Evolutionary conservation across 192 early-diverging fungal species (phyloP).

Genomic region (Umbelopsis isabellina): DNA sequence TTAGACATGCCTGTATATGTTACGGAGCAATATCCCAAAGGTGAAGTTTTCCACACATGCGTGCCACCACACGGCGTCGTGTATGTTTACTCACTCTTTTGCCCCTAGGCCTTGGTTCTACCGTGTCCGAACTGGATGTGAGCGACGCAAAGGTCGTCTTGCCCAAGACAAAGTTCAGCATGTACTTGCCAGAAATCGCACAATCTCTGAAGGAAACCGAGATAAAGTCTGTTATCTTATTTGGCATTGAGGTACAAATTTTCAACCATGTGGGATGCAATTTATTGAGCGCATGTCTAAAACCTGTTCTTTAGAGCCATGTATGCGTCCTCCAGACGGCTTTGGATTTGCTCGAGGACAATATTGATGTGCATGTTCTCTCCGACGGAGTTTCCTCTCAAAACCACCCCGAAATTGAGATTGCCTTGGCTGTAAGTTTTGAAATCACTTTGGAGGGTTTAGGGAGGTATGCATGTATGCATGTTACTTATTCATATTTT

Average conservation of each 20-base stretch:
- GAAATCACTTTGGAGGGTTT: constrained; percentile 8
- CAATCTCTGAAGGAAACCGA: constrained; percentile 50
- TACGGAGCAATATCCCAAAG: constrained; percentile 86
- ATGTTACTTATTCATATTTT: not conserved
- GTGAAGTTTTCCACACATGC: constrained; percentile 27
- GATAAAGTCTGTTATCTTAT: constrained; percentile 76
- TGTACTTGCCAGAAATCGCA: constrained; percentile 70
- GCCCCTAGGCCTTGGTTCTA: constrained; percentile 69
- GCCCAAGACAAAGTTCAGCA: constrained; percentile 89
- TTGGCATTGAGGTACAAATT: constrained; percentile 82
- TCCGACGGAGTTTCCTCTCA: constrained; percentile 92
- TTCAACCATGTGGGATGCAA: not conserved
- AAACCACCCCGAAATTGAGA: constrained; percentile 79
- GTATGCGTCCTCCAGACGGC: constrained; percentile 96
- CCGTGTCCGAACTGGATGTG: constrained; percentile 78
- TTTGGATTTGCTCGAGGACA: constrained; percentile 79
- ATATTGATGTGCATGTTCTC: constrained; percentile 86
- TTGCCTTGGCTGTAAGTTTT: constrained; percentile 72
- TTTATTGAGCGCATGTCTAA: not conserved
- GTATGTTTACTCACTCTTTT: not conserved
- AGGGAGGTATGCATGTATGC: not conserved
- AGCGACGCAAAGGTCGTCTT: constrained; percentile 58
- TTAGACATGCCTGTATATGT: constrained; percentile 86
- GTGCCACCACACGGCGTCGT: not conserved
- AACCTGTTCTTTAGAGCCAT: constrained; percentile 63